Base-by-base conservation (phyloP, 371 early-diverging fungal species). In the Thermomucor indicae-seudaticae region DNA sequence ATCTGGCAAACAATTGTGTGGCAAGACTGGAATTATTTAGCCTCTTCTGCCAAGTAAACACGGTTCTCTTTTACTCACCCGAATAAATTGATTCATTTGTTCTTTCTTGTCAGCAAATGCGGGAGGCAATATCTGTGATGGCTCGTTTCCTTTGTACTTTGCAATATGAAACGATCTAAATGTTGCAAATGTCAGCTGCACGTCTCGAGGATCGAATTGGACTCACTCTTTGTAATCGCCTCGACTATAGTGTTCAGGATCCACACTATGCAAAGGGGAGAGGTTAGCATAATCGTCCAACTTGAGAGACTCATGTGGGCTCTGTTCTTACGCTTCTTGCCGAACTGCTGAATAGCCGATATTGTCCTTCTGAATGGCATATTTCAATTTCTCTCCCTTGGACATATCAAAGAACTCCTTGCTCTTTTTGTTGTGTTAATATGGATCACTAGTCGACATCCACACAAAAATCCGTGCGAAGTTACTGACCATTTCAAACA, bases 161-260 rank as follows among this genome's bases (percentile, higher is more conserved):
- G 56, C 51, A 14, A 76, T 46, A 50, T 80, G 74, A 30, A 67
- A 77, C 0, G 71, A 62, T 37, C 77, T 78, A 50, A 7, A 23
- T 11, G 5, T 16, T 37, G 6, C 29, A 10, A 14, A 6, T 19
- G 16, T 14, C 11, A 29, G 27, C 23, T 6, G 11, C 43, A 22
- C 2, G 40, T n/a, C 27, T 0, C 5, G 23, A 31, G 30, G 6
- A 40, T 14, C 22, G 10, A 16, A 7, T 14, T 24, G 1, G 5
- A 24, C 53, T 47, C 65, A 74, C 74, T 78, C 78, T 61, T 78
- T 78, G 55, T 62, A 47, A 55, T 78, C 78, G 3, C 76, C 76
- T 12, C 57, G 47, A 14, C 49, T 60, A 48, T 67, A 67, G 25
- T 62, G 57, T 43, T 58, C 58, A 40, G 72, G 67, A 45, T 77